Percentiles rank a stretch among this genome's conserved stretches.
Evolutionary conservation across 345 rosid species (phyloP).

Genomic region (Excoecaria cochinchinensis): DNA sequence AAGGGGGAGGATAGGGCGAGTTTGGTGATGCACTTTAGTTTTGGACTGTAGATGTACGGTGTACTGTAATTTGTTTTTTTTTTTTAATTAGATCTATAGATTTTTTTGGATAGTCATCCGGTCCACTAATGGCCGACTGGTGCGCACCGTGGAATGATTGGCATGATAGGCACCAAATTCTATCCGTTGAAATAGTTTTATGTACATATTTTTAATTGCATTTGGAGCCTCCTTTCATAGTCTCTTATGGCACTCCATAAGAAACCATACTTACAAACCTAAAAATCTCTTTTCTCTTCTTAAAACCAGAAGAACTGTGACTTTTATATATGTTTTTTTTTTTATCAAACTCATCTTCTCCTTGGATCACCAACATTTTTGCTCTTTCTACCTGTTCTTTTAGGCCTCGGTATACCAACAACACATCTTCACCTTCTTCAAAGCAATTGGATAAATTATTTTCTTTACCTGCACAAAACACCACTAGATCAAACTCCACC

Average conservation of each 20-base stretch:
- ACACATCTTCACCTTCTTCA: slow-evolving; percentile 27
- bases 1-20: not conserved
- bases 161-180: no score
- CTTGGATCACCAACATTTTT: slow-evolving; percentile 51
- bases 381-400: slow-evolving; percentile 32
- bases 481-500: slow-evolving; percentile 29
- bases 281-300: slow-evolving; percentile 41
- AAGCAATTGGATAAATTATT: not conserved
- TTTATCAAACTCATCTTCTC: slow-evolving; percentile 52
- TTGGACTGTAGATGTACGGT: not conserved
- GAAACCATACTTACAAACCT: slow-evolving; percentile 41
- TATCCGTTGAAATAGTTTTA: no score
- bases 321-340: slow-evolving; percentile 61
- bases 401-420: slow-evolving; percentile 52
- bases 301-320: slow-evolving; percentile 51
- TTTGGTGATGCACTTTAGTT: not conserved
- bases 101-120: no score
- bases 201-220: no score
- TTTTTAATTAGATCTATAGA: no score
- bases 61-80: no score
- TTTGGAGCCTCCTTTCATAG: no score
- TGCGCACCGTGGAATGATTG: no score
- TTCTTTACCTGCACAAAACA: slow-evolving; percentile 9
- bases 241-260: slow-evolving; percentile 43
- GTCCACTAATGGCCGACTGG: no score